A percentile compares a stretch with the other conserved stretches of the same genome.
Conservation (phyloP, 2,329 filamentous ascomycete species). For the Cladosporium oxysporum region DNA sequence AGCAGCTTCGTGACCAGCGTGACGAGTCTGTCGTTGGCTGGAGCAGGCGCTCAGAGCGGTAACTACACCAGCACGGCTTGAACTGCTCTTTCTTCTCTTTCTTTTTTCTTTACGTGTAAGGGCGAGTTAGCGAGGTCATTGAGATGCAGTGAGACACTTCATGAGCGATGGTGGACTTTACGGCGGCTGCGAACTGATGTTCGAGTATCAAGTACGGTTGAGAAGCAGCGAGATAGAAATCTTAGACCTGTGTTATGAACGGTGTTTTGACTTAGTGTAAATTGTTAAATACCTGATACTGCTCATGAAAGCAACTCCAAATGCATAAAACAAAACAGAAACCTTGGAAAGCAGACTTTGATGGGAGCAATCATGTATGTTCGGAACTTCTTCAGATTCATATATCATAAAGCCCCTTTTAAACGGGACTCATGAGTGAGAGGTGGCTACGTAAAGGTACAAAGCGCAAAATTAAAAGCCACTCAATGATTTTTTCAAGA, state of each 20-base stretch:
- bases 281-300: not conserved
- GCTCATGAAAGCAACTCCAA: not conserved
- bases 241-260: not conserved
- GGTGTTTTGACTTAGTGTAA: not conserved
- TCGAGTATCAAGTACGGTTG: not conserved
- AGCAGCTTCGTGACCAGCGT: not conserved
- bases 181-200: not conserved
- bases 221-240: too few relatives aligned
- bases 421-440: not conserved
- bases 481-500: conserved; percentile 17
- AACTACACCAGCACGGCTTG: not conserved
- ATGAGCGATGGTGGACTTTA: not conserved
- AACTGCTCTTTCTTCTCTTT: not conserved
- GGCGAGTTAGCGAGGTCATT: not conserved
- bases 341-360: not conserved
- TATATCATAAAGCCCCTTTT: not conserved
- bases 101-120: not conserved
- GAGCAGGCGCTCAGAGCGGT: not conserved
- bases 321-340: not conserved
- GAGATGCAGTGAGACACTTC: not conserved
- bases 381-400: conserved; percentile 20
- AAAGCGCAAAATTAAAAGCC: conserved; percentile 15
- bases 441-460: conserved; percentile 16
- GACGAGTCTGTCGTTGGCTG: not conserved
- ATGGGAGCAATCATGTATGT: not conserved